Percentiles rank a stretch among this genome's conserved stretches.
These are phyloP conservation scores for Lotus japonicus DNA, from an alignment of 306 rosid species.

Conservation along the genomic window DNA sequence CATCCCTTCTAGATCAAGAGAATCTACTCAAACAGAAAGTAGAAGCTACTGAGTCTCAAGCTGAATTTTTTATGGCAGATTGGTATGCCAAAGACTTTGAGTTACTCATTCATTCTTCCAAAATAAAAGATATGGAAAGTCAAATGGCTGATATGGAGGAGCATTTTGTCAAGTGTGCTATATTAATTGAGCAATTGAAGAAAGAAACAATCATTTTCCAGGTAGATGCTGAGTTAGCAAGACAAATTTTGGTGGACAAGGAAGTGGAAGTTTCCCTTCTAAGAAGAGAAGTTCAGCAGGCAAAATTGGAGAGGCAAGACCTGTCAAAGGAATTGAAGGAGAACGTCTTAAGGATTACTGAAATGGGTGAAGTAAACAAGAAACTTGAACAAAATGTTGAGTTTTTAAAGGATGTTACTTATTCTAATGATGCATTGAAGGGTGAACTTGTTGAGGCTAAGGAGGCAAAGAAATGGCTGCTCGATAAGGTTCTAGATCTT, in stretches of 20 bases:
- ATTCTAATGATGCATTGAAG: too few species aligned
- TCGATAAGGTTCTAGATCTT: too few species aligned
- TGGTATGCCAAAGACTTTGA: constrained; percentile 65
- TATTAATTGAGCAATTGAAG: constrained; percentile 47
- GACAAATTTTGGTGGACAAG: constrained; percentile 38
- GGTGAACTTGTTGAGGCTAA: too few species aligned
- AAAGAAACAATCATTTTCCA: constrained; percentile 39
- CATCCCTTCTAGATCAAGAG: constrained; percentile 63
- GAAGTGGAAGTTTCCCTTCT: constrained; percentile 46
- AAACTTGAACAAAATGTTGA: constrained; percentile 39
- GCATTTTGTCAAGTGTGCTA: constrained; percentile 24
- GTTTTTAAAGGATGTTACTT: constrained; percentile 28
- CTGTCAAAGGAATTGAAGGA: constrained; percentile 36
- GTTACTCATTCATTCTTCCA: constrained; percentile 49
- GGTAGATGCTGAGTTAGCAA: constrained; percentile 45
- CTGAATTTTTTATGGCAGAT: constrained; percentile 46
- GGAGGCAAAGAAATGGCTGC: too few species aligned
- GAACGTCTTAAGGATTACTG: constrained; percentile 29
- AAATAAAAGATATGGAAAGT: constrained; percentile 38
- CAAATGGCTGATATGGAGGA: constrained; percentile 43
- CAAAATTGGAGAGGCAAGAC: constrained; percentile 34
- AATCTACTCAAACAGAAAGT: constrained; percentile 41
- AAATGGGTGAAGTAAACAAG: constrained; percentile 41
- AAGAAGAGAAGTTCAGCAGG: constrained; percentile 31
- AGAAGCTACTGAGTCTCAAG: constrained; percentile 45